Base-by-base conservation (phyloP, 2,329 filamentous ascomycete genomes). In the Cordyceps javanica region DNA sequence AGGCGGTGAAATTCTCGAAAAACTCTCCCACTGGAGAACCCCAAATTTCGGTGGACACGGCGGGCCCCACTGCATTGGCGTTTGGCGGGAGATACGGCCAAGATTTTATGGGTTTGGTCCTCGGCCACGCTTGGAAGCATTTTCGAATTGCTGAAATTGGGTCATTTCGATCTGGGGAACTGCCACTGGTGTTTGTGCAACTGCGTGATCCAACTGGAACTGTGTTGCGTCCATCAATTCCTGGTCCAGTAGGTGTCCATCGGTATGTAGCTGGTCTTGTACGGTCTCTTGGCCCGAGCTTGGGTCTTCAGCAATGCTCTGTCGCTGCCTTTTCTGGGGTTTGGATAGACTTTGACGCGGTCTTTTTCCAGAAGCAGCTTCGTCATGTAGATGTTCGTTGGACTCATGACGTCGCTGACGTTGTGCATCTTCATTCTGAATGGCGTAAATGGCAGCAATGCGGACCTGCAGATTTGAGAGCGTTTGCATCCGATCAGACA, bases 351-450 rank as follows among this genome's bases (percentile, higher is more conserved):
- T 6, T 49, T 48, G 38, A 32, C 14, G 61, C 23, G 66, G 63
- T 28, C 63, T 64, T 44, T 69, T 68, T 5, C 55, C 63, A 14
- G 72, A 66, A 21, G 75, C 74, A 4, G 74, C 69, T 49, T 75
- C 68, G 16, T 65, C 66, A 58, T 75, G 72, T 3, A 73, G 67
- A 59, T 67, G 70, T 41, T 74, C 69, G 52, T 73, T 71, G 5
- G 69, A 68, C 9, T 74, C 72, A 50, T 71, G 69, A 19, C 74
- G 67, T 53, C 67, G 66, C 51, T 73, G 70, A 11, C 74, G 69
- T 60, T 76, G 74, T 50, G 71, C 60, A 41, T 76, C 74, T 60
- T 77, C 74, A 59, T 76, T 77, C 49, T 77, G 73, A 2, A 77
- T 68, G 11, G 74, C 74, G 54, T 75, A 77, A 13, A 77, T 74